These are phyloP conservation scores for Yarrowia galli DNA, from an alignment of 1,139 yeast genomes.

Conservation along the genomic window DNA sequence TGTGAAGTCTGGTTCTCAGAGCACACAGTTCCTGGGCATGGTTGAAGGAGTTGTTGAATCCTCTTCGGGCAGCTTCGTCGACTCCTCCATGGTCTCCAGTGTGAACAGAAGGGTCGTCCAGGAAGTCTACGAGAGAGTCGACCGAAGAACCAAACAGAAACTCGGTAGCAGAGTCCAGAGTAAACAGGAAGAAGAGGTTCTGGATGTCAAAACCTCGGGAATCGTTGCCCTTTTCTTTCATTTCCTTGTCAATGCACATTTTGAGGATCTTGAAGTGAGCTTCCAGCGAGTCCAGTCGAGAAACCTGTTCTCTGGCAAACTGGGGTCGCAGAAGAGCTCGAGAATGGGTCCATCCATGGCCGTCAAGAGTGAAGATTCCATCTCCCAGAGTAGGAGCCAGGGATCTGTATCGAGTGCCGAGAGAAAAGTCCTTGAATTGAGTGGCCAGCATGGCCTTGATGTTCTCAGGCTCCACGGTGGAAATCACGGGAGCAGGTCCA, in stretches of 20 bases:
- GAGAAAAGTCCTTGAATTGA: constrained; percentile 57
- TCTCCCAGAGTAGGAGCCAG: constrained; percentile 59
- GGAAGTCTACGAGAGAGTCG: constrained; percentile 49
- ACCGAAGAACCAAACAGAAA: constrained; percentile 64
- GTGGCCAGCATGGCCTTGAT: constrained; percentile 51
- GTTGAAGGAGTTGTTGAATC: constrained; percentile 24
- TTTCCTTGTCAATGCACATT: constrained; percentile 33
- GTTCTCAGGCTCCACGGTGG: constrained; percentile 59
- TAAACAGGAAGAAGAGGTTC: constrained; percentile 58
- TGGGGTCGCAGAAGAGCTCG: constrained; percentile 64
- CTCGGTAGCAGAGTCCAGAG: constrained; percentile 66
- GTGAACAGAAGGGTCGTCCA: constrained; percentile 8
- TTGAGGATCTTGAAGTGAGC: constrained; percentile 55
- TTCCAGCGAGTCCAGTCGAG: constrained; percentile 58
- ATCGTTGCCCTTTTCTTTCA: constrained; percentile 46
- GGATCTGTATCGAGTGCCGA: constrained; percentile 52
- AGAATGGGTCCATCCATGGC: constrained; percentile 63
- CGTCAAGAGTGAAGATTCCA: constrained; percentile 64
- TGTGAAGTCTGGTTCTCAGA: constrained; percentile 10
- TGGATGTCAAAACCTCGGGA: constrained; percentile 56
- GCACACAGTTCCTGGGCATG: constrained; percentile 20
- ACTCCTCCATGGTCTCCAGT: constrained; percentile 35
- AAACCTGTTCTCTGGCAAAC: constrained; percentile 61
- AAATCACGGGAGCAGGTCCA: constrained; percentile 41
- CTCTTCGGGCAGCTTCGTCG: constrained; percentile 32